Base-by-base conservation (phyloP, 2,329 filamentous ascomycete genomes). In the Fusarium sp. region DNA sequence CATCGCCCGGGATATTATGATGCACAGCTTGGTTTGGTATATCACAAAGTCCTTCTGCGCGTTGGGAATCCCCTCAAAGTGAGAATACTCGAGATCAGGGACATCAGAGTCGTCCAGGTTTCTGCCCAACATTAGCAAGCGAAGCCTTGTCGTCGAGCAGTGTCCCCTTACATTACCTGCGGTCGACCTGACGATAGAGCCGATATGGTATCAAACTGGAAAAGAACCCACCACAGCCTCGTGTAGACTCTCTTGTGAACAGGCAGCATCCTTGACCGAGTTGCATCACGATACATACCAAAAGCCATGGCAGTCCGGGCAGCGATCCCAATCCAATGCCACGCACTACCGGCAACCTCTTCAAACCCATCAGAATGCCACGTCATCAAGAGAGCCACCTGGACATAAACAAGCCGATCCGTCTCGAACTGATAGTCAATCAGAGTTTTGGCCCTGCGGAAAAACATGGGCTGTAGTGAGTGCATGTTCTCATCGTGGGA, bases 301-400 rank as follows among this genome's bases (percentile, higher is more conserved):
- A 89, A 79, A 0, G 88, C 88, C 0, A 86, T 84, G 2, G 87
- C 88, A 37, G 86, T 88, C 7, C 88, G 83, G n/a, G 83, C 83
- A 5, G 87, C 88, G 3, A 88, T 82, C 2, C 88, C 88, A 9
- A 89, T 82, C 88, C 88, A 89, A 67, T 82, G 80, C 80, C 83
- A 88, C n/a, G 86, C 84, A 71, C 89, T 89, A 38, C 86, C 85
- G 5, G 86, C 81, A 8, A 89, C 85, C 77, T 89, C 87, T 70
- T 90, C 88, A 20, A 87, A 86, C 18, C 86, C 84, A 57, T 89
- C 86, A 2, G 87, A 86, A 70, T 89, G 85, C 88, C 88, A 90
- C 3, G 87, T 89, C 62, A 90, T 74, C 1, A 90, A 82, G 24
- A 90, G 79, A 3, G 87, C 86, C 3, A 85, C 85, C 77, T 90